A percentile compares a stretch with the other conserved stretches of the same genome.
Evolutionary conservation across 805 yeast genomes (phyloP).

Genomic region (Candida insectorum): DNA sequence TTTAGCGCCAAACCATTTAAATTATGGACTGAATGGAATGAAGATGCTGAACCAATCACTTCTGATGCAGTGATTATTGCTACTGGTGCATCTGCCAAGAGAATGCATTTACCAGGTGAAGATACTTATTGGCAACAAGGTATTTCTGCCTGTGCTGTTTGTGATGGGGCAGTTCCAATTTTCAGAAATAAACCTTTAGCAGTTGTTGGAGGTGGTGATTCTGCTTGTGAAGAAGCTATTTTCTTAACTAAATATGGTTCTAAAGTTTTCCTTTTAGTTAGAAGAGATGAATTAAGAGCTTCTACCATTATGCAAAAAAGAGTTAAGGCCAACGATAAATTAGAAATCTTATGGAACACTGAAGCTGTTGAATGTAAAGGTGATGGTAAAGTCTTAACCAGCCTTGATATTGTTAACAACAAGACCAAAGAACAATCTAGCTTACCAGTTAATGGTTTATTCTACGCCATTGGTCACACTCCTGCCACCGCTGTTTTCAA

Average conservation of each 20-base stretch:
- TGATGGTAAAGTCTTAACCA: constrained; percentile 76
- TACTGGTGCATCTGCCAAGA: constrained; percentile 98
- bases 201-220: constrained; percentile 98
- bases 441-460: constrained; percentile 81
- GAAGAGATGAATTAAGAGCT: constrained; percentile 93
- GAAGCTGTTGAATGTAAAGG: constrained; percentile 89
- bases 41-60: constrained; percentile 85
- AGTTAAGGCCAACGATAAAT: constrained; percentile 76
- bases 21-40: constrained; percentile 94
- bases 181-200: constrained; percentile 98
- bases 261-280: constrained; percentile 87
- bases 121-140: constrained; percentile 99
- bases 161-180: constrained; percentile 99
- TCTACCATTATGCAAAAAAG: constrained; percentile 97
- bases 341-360: constrained; percentile 86
- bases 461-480: constrained; percentile 96
- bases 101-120: constrained; percentile 93
- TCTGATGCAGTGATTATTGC: constrained; percentile 92
- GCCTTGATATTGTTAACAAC: constrained; percentile 65
- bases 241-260: constrained; percentile 97
- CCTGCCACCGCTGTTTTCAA: constrained; percentile 88
- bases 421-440: constrained; percentile 67
- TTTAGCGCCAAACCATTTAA: constrained; percentile 87
- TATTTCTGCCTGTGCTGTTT: constrained; percentile 98
- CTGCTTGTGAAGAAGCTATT: constrained; percentile 98